phyloP scores from a whole-genome alignment of 441 rosid genomes.

The Pelargonium citronellum region DNA sequence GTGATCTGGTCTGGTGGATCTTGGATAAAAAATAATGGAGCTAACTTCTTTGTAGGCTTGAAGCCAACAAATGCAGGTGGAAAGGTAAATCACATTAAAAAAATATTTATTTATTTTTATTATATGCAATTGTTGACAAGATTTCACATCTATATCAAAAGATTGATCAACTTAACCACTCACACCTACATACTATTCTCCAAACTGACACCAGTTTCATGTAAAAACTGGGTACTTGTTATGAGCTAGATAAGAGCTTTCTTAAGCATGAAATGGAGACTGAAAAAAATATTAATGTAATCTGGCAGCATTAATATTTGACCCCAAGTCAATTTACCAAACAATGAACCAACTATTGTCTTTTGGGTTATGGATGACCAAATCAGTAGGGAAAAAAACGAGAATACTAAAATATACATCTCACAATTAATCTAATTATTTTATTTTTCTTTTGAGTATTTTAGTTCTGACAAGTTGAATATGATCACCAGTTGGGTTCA shows the following conservation, averaged over 20 bases:
- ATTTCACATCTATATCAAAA: too few relatives aligned
- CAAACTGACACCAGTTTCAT: too few relatives aligned
- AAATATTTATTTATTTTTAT: background rate
- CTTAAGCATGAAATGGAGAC: too few relatives aligned
- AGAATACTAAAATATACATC: background rate
- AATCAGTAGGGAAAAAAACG: background rate
- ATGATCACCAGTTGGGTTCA: background rate
- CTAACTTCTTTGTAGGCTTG: constrained; percentile 38
- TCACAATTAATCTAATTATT: background rate
- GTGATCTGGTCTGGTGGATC: constrained; percentile 54
- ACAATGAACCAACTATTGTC: too few relatives aligned
- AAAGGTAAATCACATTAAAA: constrained; percentile 28
- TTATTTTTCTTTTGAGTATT: background rate
- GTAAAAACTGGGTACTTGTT: too few relatives aligned
- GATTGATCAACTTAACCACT: too few relatives aligned
- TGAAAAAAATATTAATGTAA: too few relatives aligned
- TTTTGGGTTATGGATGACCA: too few relatives aligned
- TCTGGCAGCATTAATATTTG: too few relatives aligned
- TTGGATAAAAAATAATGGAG: constrained; percentile 57
- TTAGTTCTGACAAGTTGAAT: background rate
- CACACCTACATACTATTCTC: too few relatives aligned
- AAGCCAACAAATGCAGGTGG: constrained; percentile 30
- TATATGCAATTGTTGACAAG: background rate
- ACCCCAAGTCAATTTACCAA: too few relatives aligned
- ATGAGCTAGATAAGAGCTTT: too few relatives aligned